A percentile compares a stretch with the other conserved stretches of the same genome.
Evolutionary conservation across 2,329 filamentous ascomycete genomes (phyloP).

Genomic region (Dichotomopilus funicola): DNA sequence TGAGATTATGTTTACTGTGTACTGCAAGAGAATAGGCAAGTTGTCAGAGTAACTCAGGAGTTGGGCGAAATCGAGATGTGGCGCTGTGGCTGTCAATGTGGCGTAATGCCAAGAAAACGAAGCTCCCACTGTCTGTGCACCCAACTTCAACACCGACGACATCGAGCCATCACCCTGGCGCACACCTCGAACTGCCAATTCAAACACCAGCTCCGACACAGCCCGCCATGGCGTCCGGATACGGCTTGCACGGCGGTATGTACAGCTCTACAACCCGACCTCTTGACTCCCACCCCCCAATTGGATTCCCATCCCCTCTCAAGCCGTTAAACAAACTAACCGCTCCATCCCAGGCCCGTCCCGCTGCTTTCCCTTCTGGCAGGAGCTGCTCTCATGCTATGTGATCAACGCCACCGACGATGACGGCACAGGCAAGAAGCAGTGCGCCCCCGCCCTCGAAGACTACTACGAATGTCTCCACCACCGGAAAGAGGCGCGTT

Average conservation of each 20-base stretch:
- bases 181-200: slow-evolving; percentile 15
- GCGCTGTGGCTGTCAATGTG: background rate
- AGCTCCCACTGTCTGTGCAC: slow-evolving; percentile 8
- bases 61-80: background rate
- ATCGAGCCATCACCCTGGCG: slow-evolving; percentile 9
- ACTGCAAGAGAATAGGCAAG: background rate
- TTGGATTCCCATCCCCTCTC: background rate
- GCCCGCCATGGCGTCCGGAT: slow-evolving; percentile 68
- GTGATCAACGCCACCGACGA: slow-evolving; percentile 83
- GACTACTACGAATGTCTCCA: slow-evolving; percentile 99
- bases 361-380: slow-evolving; percentile 99
- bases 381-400: slow-evolving; percentile 97
- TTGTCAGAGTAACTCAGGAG: background rate
- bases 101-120: slow-evolving; percentile 4
- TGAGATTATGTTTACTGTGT: too few relatives aligned
- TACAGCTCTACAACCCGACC: slow-evolving; percentile 21
- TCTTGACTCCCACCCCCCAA: slow-evolving; percentile 3
- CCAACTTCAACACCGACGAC: slow-evolving; percentile 16
- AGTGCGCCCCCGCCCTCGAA: slow-evolving; percentile 78
- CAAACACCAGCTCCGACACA: slow-evolving; percentile 15
- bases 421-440: slow-evolving; percentile 74
- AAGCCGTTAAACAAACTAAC: slow-evolving; percentile 6
- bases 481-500: slow-evolving; percentile 89
- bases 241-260: slow-evolving; percentile 73
- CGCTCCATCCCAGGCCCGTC: slow-evolving; percentile 42